phyloP scores from a whole-genome alignment of 2,329 filamentous ascomycete genomes.

The Xylogone sp. region DNA sequence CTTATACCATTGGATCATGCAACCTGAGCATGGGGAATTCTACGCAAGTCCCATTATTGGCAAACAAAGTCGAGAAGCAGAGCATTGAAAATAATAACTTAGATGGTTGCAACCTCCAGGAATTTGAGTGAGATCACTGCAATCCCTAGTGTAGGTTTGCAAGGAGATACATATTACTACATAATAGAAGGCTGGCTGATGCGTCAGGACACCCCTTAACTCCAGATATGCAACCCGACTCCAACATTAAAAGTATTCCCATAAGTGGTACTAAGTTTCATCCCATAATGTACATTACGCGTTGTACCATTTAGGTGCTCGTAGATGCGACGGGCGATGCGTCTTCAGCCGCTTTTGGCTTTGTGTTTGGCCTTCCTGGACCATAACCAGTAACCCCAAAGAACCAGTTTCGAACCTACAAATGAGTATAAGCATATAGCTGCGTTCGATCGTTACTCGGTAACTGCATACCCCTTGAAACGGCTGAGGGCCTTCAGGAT shows the following conservation, averaged over 20 bases:
- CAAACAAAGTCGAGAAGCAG: no score
- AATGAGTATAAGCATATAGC: conserved; percentile 3
- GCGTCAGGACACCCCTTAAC: not conserved
- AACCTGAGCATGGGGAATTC: no score
- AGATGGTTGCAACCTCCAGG: no score
- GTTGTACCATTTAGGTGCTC: not conserved
- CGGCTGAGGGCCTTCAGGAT: conserved; percentile 35
- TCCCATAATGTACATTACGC: not conserved
- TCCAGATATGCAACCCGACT: not conserved
- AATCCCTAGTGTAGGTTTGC: no score
- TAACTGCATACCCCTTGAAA: conserved; percentile 44
- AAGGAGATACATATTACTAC: not conserved
- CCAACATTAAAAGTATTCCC: not conserved
- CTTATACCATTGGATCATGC: no score
- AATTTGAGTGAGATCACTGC: no score
- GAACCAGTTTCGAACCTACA: conserved; percentile 36
- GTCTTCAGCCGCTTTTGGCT: conserved; percentile 10
- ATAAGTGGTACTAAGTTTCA: no score
- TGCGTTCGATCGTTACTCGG: not conserved
- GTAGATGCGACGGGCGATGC: conserved; percentile 15
- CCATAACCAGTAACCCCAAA: conserved; percentile 32
- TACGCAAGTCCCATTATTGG: no score
- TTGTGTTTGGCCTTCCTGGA: not conserved
- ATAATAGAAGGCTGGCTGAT: not conserved
- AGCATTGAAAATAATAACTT: no score